These are phyloP conservation scores for Cadophora sp. DNA, from an alignment of 2,329 filamentous ascomycete genomes.

Conservation along the genomic window DNA sequence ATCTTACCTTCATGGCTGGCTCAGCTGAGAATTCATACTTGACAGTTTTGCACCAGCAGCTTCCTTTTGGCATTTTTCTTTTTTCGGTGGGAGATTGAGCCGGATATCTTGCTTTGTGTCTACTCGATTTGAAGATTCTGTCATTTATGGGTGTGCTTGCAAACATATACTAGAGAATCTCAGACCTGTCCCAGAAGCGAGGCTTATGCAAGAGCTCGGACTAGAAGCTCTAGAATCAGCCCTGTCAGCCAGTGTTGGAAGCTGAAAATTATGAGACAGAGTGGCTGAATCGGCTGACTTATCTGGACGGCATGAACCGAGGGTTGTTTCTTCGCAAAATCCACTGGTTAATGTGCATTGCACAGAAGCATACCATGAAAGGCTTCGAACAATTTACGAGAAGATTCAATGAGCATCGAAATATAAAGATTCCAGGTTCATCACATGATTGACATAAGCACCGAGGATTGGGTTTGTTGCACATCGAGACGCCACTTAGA, in stretches of 20 bases:
- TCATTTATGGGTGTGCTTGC: background rate
- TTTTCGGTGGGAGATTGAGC: background rate
- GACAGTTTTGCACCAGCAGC: slow-evolving; percentile 16
- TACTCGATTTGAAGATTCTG: background rate
- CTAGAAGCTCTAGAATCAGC: slow-evolving; percentile 3
- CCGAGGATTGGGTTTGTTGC: slow-evolving; percentile 5
- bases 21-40: background rate
- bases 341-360: background rate
- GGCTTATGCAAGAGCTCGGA: slow-evolving; percentile 5
- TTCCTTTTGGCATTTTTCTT: slow-evolving; percentile 11
- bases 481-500: slow-evolving; percentile 2
- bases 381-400: too few relatives aligned
- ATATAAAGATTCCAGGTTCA: background rate
- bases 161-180: background rate
- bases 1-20: slow-evolving; percentile 11
- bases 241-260: background rate
- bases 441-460: background rate
- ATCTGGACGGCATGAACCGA: background rate
- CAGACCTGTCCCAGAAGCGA: background rate
- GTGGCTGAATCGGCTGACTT: slow-evolving; percentile 10
- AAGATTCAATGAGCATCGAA: background rate
- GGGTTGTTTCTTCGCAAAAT: background rate
- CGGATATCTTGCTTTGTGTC: background rate
- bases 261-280: background rate
- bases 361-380: background rate